Evolutionary conservation across 2,329 filamentous ascomycete genomes (phyloP), one percentile per base, ranked within the genome.

Genomic region (Aspergillus cejpii): DNA sequence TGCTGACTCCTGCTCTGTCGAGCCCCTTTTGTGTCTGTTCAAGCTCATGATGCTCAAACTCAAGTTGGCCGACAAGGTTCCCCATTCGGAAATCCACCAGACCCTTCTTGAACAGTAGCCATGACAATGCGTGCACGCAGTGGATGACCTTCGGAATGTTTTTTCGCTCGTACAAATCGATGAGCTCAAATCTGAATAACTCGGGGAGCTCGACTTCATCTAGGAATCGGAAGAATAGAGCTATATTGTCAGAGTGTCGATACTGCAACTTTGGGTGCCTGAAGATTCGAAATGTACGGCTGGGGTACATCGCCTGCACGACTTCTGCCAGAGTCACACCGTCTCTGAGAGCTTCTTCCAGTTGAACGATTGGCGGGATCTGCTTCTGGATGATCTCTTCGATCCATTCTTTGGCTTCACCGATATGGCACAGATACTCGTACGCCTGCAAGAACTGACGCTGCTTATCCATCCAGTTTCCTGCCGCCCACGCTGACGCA

Each of bases 61-160:
- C 87, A 3, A 98, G 79, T 63, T 98, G 91, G 26, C 92, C 92
- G 44, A 98, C 88, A 34, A 98, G 75, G 59, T 98, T 98, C 12
- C 91, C 92, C 60, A 98, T 98, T 6, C 90, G 83, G 66, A 98
- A 97, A 61, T 90, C 85, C 29, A 97, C 85, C 51, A 97, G 88
- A 1, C 92, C 91, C 65, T 96, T 92, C 39, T 92, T 84, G 67
- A 87, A 96, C 8, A 98, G 75, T n/a, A 98, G 76, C 89, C 91
- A 98, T 64, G 91, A 97, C 14, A 98, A 74, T 0, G 92, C 92
- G 60, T 98, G 92, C 41, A 98, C 92, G 63, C 92, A 98, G 71
- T 98, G 94, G 50, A 98, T 98, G 63, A 97, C 94, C 67, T 97
- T 98, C 3, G 92, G 92, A 1, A 97, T 94, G 59, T 98, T 98